Conservation (phyloP, 2,329 filamentous ascomycete species). For the Apiospora rasikravindrae region DNA sequence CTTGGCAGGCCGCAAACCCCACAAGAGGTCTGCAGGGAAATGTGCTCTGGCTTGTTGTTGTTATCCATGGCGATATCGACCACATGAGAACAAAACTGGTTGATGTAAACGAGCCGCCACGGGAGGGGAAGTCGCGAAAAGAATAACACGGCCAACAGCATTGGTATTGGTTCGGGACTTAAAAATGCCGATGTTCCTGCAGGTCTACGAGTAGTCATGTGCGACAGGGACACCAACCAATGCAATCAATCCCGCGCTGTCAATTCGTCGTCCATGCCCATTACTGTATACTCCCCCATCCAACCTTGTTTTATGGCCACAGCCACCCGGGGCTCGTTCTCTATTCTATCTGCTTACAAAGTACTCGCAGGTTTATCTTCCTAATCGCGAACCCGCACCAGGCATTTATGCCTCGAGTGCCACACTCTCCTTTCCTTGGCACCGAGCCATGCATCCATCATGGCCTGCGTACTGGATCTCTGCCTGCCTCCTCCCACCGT, state of each 20-base stretch:
- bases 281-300: not conserved
- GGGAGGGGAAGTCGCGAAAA: not conserved
- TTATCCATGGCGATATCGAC: not conserved
- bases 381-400: slow-evolving; percentile 58
- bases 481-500: slow-evolving; percentile 26
- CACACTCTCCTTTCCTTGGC: slow-evolving; percentile 67
- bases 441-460: slow-evolving; percentile 64
- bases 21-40: not conserved
- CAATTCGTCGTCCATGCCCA: not conserved
- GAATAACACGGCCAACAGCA: not conserved
- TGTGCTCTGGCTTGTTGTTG: not conserved
- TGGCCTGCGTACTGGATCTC: slow-evolving; percentile 59
- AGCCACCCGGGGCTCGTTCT: not conserved
- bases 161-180: not conserved
- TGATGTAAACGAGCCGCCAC: not conserved
- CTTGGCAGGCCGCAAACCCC: not conserved
- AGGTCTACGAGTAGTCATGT: not conserved
- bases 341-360: not conserved
- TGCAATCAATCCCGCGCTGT: not conserved
- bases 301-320: not conserved
- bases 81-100: not conserved
- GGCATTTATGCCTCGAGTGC: slow-evolving; percentile 64
- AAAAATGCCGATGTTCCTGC: not conserved
- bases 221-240: not conserved
- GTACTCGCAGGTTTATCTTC: not conserved